Evolutionary conservation across 176 grass and related monocot genomes (phyloP).

Genomic region (Lolium multiflorum): DNA sequence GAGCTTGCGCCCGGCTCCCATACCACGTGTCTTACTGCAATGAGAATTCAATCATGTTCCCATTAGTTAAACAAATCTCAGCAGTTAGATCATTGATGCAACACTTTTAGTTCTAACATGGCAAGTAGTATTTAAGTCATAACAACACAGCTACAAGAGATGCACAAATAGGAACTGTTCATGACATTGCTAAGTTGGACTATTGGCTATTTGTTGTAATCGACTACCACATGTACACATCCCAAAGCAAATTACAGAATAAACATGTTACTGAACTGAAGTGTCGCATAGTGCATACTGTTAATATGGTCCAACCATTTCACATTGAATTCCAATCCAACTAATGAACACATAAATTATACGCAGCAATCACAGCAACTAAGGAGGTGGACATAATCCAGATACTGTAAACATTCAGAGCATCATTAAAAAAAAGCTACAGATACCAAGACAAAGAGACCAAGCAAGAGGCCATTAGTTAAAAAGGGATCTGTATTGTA

Average conservation of each 20-base stretch:
- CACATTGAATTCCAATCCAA: neutral
- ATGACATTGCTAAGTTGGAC: neutral
- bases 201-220: neutral
- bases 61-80: neutral
- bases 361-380: neutral
- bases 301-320: neutral
- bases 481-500: neutral
- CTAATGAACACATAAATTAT: neutral
- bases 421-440: neutral
- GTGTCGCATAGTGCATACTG: neutral
- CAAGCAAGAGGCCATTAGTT: neutral
- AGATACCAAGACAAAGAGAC: neutral
- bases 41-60: neutral
- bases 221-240: neutral
- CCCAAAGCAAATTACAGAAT: neutral
- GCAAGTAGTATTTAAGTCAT: neutral
- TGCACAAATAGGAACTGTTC: neutral
- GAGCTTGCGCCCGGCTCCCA: constrained; percentile 73
- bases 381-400: neutral
- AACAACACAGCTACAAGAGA: neutral
- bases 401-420: neutral
- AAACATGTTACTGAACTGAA: neutral
- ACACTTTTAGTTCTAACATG: neutral
- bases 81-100: neutral
- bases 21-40: constrained; percentile 69